A percentile compares a stretch with the other conserved stretches of the same genome.
Conservation (phyloP, 2,329 filamentous ascomycete genomes). For the Knufia fluminis region DNA sequence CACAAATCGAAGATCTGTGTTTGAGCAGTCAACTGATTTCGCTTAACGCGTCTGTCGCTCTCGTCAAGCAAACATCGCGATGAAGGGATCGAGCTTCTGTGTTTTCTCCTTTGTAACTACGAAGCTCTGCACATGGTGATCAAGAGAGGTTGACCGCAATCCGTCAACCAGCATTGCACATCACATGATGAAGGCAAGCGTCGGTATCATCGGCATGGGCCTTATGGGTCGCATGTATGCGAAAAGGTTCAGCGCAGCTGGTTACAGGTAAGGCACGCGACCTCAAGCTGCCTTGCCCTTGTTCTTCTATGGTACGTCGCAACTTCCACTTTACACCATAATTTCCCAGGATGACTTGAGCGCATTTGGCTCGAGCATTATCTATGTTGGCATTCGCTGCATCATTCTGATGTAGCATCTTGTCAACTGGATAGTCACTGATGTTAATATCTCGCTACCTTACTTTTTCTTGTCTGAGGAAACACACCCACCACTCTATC, state of each 20-base stretch:
- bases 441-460: slow-evolving; percentile 99
- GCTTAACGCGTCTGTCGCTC: no score
- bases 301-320: slow-evolving; percentile 29
- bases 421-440: slow-evolving; percentile 66
- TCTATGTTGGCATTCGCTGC: slow-evolving; percentile 47
- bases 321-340: slow-evolving; percentile 10
- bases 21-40: no score
- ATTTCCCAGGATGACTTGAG: slow-evolving; percentile 91
- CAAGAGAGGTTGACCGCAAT: neutral
- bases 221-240: slow-evolving; percentile 99
- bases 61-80: no score
- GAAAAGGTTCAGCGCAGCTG: slow-evolving; percentile 73
- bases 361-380: slow-evolving; percentile 99
- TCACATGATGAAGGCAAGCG: slow-evolving; percentile 61
- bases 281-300: slow-evolving; percentile 11
- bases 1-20: no score
- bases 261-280: slow-evolving; percentile 71
- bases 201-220: slow-evolving; percentile 97
- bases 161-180: no score
- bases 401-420: slow-evolving; percentile 65
- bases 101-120: neutral
- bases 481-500: slow-evolving; percentile 7
- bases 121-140: neutral
- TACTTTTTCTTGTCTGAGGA: slow-evolving; percentile 77
- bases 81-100: neutral